Percentiles rank a stretch among this genome's conserved stretches.
Conservation (phyloP, 2,329 filamentous ascomycete species). For the Drechslerella coelobrocha region DNA sequence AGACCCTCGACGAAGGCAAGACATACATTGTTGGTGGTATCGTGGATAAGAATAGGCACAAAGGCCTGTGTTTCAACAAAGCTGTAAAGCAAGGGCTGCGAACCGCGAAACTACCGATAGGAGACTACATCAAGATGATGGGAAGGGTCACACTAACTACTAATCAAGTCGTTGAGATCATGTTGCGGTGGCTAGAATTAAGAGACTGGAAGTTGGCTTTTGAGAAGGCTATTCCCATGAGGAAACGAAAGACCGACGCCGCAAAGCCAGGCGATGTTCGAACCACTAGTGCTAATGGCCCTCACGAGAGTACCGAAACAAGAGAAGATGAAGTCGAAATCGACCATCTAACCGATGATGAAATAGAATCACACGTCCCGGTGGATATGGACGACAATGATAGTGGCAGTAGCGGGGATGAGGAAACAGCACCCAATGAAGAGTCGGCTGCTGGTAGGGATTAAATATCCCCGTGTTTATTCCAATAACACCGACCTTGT, state of each 20-base stretch:
- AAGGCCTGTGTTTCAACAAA: conserved; percentile 86
- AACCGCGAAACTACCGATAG: conserved; percentile 90
- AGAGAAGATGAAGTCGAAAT: conserved; percentile 8
- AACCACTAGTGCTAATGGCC: conserved; percentile 57
- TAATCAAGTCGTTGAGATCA: conserved; percentile 96
- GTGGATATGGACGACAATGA: conserved; percentile 11
- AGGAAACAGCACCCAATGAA: background rate
- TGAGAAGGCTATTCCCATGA: conserved; percentile 82
- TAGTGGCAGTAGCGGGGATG: conserved; percentile 3
- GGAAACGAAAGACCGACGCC: conserved; percentile 66
- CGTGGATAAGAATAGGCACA: conserved; percentile 95
- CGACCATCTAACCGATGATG: conserved; percentile 2
- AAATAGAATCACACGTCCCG: background rate
- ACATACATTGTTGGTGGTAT: conserved; percentile 93
- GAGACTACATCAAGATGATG: conserved; percentile 91
- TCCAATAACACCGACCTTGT: background rate
- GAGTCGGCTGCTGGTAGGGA: background rate
- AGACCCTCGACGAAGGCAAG: conserved; percentile 81
- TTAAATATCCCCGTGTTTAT: no score
- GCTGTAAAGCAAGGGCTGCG: conserved; percentile 77
- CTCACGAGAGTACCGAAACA: background rate
- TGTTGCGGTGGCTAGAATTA: conserved; percentile 88
- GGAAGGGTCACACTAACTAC: conserved; percentile 86
- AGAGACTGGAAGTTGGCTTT: conserved; percentile 94
- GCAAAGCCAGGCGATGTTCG: conserved; percentile 65